A percentile compares a stretch with the other conserved stretches of the same genome.
Conservation (phyloP, 495 filamentous ascomycete genomes). For the Penicillium waksmanii region DNA sequence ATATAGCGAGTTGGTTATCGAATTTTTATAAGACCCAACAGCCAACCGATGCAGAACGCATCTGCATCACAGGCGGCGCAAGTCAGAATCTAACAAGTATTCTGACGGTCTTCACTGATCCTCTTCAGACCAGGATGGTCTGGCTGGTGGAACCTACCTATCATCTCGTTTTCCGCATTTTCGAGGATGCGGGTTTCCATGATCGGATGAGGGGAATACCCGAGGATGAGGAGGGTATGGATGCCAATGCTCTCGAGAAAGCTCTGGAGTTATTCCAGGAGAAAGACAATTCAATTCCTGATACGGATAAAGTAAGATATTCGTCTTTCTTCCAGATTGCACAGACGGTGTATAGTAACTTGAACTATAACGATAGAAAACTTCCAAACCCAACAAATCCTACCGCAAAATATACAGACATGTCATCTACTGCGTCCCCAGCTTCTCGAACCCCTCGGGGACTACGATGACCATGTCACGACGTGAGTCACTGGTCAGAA, state of each 20-base stretch:
- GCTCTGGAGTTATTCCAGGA: slow-evolving; percentile 32
- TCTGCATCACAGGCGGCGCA: slow-evolving; percentile 73
- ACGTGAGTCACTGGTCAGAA: slow-evolving; percentile 54
- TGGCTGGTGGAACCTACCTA: slow-evolving; percentile 74
- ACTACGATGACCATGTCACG: slow-evolving; percentile 60
- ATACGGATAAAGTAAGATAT: neutral
- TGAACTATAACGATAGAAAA: neutral
- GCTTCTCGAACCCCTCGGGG: slow-evolving; percentile 68
- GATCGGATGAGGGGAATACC: slow-evolving; percentile 57
- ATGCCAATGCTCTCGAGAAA: slow-evolving; percentile 43
- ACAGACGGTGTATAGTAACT: neutral
- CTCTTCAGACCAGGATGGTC: slow-evolving; percentile 60
- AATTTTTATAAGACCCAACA: slow-evolving; percentile 48
- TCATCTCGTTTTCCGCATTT: slow-evolving; percentile 66
- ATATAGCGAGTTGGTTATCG: slow-evolving; percentile 64
- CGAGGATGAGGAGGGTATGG: slow-evolving; percentile 68
- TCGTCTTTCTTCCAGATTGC: too few relatives aligned
- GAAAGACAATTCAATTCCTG: neutral
- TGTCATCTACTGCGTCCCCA: slow-evolving; percentile 73
- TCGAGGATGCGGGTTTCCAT: slow-evolving; percentile 64
- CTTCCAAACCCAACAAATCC: slow-evolving; percentile 30
- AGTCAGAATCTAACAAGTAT: slow-evolving; percentile 64
- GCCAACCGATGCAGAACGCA: slow-evolving; percentile 45
- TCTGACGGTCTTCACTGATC: slow-evolving; percentile 67
- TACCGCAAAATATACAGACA: slow-evolving; percentile 67